Conservation (phyloP, 495 filamentous ascomycete species). For the Penicillium pancosmium region DNA sequence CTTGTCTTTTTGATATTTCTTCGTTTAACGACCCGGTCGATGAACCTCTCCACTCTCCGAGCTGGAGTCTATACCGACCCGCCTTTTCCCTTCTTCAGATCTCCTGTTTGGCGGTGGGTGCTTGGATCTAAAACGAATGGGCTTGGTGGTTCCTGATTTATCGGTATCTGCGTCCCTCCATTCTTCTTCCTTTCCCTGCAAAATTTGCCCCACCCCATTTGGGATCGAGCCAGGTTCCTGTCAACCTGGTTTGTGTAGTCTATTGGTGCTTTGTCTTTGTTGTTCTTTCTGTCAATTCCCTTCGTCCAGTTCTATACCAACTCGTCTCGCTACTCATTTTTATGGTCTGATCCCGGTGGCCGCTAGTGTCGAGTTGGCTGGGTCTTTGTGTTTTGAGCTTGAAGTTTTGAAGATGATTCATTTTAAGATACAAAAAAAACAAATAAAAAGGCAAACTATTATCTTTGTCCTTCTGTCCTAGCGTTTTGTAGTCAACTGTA, state of each 20-base stretch:
- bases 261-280: slow-evolving; percentile 14
- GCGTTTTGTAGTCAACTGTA: neutral
- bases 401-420: slow-evolving; percentile 16
- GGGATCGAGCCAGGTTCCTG: neutral
- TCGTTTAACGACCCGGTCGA: slow-evolving; percentile 7
- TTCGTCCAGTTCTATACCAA: neutral
- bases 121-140: slow-evolving; percentile 6
- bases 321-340: neutral
- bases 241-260: slow-evolving; percentile 16
- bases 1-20: slow-evolving; percentile 22
- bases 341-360: neutral
- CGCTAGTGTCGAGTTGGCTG: neutral
- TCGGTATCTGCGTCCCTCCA: slow-evolving; percentile 2
- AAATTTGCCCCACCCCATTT: neutral
- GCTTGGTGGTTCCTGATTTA: neutral
- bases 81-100: slow-evolving; percentile 9
- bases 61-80: slow-evolving; percentile 5
- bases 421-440: slow-evolving; percentile 3
- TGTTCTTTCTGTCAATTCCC: slow-evolving; percentile 10
- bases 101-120: slow-evolving; percentile 9
- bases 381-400: slow-evolving; percentile 15
- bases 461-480: slow-evolving; percentile 20
- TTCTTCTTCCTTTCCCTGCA: neutral
- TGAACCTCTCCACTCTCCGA: neutral
- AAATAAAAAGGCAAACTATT: slow-evolving; percentile 26